phyloP scores from a whole-genome alignment of 192 early-diverging fungal species.

The Thoreauomyces humboldtii region DNA sequence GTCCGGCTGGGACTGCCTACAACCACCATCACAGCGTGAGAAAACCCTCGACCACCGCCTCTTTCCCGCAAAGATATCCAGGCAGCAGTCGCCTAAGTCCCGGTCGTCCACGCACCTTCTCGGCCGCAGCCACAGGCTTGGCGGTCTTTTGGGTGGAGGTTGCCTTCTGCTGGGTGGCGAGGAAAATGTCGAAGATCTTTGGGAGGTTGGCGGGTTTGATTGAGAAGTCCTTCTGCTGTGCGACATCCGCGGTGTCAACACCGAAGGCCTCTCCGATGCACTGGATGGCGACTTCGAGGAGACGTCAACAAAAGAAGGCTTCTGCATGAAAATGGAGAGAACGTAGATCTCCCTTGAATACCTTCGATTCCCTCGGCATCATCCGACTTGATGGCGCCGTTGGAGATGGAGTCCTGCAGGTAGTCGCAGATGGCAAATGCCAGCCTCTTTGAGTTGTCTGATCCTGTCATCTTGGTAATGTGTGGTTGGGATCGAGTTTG shows the following conservation, averaged over 20 bases:
- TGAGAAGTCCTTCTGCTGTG: constrained; percentile 62
- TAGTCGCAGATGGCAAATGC: constrained; percentile 84
- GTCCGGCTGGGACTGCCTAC: no score
- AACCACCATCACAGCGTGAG: no score
- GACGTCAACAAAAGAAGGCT: no score
- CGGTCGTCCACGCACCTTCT: no score
- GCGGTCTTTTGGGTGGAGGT: not conserved
- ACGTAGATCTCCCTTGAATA: no score
- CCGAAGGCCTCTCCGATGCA: constrained; percentile 95
- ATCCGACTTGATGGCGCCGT: constrained; percentile 70
- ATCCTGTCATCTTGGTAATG: not conserved
- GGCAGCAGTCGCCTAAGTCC: no score
- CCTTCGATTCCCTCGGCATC: constrained; percentile 81
- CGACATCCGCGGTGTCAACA: constrained; percentile 70
- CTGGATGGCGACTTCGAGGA: constrained; percentile 73
- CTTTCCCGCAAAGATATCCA: no score
- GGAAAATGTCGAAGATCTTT: constrained; percentile 88
- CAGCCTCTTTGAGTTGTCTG: constrained; percentile 42
- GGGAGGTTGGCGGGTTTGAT: constrained; percentile 84
- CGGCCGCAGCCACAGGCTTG: not conserved
- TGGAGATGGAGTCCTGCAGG: constrained; percentile 64
- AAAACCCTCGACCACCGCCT: no score
- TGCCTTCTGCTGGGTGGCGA: constrained; percentile 75
- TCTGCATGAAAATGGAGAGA: not conserved
- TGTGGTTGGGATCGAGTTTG: no score